Conservation (phyloP, 306 rosid genomes). For the Sicyos baderoa region DNA sequence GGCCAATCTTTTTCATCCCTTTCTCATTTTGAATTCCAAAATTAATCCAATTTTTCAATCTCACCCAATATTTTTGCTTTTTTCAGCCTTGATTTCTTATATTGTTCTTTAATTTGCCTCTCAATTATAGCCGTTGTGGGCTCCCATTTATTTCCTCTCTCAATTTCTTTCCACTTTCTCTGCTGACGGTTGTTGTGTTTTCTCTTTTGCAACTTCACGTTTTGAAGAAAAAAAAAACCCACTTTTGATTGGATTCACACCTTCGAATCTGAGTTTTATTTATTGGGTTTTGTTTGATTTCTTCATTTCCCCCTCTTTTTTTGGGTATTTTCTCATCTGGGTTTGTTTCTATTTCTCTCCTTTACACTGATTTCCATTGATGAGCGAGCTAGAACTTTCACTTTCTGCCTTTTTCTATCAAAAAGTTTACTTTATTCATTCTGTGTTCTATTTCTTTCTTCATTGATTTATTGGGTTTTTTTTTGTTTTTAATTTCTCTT, state of each 20-base stretch:
- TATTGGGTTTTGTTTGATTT: background rate
- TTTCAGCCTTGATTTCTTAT: too few species aligned
- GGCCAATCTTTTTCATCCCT: background rate
- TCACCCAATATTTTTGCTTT: too few species aligned
- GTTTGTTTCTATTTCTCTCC: background rate
- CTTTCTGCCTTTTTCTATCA: background rate
- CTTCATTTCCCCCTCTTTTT: conserved; percentile 6
- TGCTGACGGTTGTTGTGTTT: background rate
- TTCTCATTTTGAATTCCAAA: background rate
- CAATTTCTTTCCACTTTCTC: conserved; percentile 9
- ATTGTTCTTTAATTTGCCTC: background rate
- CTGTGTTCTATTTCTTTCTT: background rate
- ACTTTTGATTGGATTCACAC: conserved; percentile 13
- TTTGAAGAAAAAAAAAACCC: background rate
- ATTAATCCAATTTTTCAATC: too few species aligned
- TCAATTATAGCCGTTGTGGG: conserved; percentile 11
- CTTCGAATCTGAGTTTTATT: background rate
- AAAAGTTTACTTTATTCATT: background rate
- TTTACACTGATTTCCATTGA: background rate
- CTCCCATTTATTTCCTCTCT: background rate
- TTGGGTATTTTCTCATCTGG: background rate
- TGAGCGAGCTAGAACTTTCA: background rate
- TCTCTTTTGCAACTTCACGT: background rate
- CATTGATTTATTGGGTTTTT: background rate
- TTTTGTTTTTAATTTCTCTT: background rate